These are phyloP conservation scores for Sherardia arvensis DNA, from an alignment of 257 asterid genomes.

Conservation along the genomic window DNA sequence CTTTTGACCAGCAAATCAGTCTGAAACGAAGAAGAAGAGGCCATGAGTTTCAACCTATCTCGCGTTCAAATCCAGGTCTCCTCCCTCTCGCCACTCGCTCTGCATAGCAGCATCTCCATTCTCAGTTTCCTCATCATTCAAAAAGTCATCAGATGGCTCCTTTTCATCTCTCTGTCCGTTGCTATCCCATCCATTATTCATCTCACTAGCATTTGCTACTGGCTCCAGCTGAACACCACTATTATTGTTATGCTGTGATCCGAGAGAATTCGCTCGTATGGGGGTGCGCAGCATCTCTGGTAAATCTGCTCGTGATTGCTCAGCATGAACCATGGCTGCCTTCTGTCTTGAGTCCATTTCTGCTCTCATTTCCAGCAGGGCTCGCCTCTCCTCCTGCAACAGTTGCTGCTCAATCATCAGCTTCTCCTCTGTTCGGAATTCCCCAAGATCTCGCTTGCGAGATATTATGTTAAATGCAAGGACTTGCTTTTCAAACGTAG, in stretches of 20 bases:
- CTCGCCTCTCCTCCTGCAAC: constrained; percentile 70
- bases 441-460: constrained; percentile 77
- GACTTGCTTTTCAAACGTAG: constrained; percentile 95
- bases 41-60: constrained; percentile 16
- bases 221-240: constrained; percentile 48
- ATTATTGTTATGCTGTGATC: constrained; percentile 40
- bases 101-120: constrained; percentile 35
- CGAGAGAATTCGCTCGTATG: constrained; percentile 56
- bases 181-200: constrained; percentile 78
- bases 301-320: constrained; percentile 62
- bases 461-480: constrained; percentile 90
- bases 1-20: too few relatives aligned
- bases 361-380: constrained; percentile 47
- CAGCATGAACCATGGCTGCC: constrained; percentile 37
- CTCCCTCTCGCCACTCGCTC: constrained; percentile 38
- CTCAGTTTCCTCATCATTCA: constrained; percentile 80
- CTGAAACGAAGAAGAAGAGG: too few relatives aligned
- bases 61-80: constrained; percentile 37
- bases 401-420: constrained; percentile 85
- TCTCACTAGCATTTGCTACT: constrained; percentile 49
- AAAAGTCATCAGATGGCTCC: constrained; percentile 89
- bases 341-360: constrained; percentile 64
- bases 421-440: constrained; percentile 92
- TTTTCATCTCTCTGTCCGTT: constrained; percentile 67
- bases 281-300: constrained; percentile 85